These are phyloP conservation scores for Dendrobium chrysotoxum DNA, from an alignment of 106 monocot species.

Conservation along the genomic window DNA sequence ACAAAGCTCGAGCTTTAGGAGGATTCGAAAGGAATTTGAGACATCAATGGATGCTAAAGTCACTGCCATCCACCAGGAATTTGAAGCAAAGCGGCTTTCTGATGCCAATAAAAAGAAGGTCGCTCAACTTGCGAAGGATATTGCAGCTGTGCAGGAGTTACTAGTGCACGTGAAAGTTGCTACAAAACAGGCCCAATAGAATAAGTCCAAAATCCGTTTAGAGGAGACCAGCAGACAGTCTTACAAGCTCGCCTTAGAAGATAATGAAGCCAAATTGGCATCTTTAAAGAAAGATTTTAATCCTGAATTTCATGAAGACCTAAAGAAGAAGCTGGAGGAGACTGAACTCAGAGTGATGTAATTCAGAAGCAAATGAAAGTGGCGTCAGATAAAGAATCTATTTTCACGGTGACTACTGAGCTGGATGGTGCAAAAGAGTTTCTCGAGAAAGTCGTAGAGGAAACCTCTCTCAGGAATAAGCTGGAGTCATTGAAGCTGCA, in stretches of 20 bases:
- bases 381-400: conserved; percentile 36
- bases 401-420: conserved; percentile 38
- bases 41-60: conserved; percentile 38
- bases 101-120: conserved; percentile 41
- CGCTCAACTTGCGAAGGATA: conserved; percentile 48
- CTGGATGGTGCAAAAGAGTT: conserved; percentile 60
- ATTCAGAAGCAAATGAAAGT: conserved; percentile 46
- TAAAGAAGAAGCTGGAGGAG: conserved; percentile 43
- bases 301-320: conserved; percentile 20
- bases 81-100: conserved; percentile 32
- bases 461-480: conserved; percentile 33
- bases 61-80: conserved; percentile 43
- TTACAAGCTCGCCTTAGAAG: conserved; percentile 39
- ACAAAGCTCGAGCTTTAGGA: conserved; percentile 57
- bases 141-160: conserved; percentile 44
- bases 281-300: conserved; percentile 54
- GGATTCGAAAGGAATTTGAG: conserved; percentile 59
- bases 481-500: conserved; percentile 54
- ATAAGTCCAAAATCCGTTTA: conserved; percentile 30
- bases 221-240: conserved; percentile 35
- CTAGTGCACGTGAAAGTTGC: conserved; percentile 59
- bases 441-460: conserved; percentile 56
- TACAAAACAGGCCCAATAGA: conserved; percentile 41
- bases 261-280: conserved; percentile 35
- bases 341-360: conserved; percentile 31